Base-by-base conservation (phyloP, 2,329 filamentous ascomycete species). In the Fusarium setosum region DNA sequence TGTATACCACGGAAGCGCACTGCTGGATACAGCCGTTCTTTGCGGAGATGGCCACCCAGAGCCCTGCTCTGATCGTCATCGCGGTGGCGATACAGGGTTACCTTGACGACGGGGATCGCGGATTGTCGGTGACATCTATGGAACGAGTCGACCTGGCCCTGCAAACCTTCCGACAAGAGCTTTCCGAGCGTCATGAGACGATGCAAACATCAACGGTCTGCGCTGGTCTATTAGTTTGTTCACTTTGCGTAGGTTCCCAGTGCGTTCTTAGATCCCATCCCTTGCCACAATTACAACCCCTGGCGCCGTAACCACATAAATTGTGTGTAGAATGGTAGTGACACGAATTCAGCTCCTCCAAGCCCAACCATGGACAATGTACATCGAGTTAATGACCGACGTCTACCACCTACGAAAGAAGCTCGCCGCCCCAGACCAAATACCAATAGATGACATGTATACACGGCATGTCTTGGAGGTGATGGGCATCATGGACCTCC, bases 1-100 rank as follows among this genome's bases (percentile, higher is more conserved):
- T 72, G 7, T 72, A 72, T 21, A 38, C 69, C 5, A 70, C 69
- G 23, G 67, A 72, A 42, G 56, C 65, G 8, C 44, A 44, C 35
- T 70, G 59, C 6, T 72, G 69, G 69, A 29, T 72, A 24, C 69
- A 67, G 9, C 62, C 65, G 1, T 70, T 69, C 38, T 72, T 72
- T 12, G 54, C 58, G 21, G 65, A 67, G 31, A 70, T 72, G 69
- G 67, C 65, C n/a, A 53, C 53, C 13, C 56, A 72, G 37, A 72
- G 69, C 34, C 69, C 69, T 1, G 69, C 69, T 1, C 17, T 72
- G 1, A 35, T 72, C 12, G 59, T 61, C 32, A 65, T 72, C 4
- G 55, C 59, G 2, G 63, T 56, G 3, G 69, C 69, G 0, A 70
- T 72, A 40, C 69, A 72, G 44, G 65, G 55, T 2, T 72, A 72